Base-by-base conservation (phyloP, 345 rosid species). In the Brassica nigra region DNA sequence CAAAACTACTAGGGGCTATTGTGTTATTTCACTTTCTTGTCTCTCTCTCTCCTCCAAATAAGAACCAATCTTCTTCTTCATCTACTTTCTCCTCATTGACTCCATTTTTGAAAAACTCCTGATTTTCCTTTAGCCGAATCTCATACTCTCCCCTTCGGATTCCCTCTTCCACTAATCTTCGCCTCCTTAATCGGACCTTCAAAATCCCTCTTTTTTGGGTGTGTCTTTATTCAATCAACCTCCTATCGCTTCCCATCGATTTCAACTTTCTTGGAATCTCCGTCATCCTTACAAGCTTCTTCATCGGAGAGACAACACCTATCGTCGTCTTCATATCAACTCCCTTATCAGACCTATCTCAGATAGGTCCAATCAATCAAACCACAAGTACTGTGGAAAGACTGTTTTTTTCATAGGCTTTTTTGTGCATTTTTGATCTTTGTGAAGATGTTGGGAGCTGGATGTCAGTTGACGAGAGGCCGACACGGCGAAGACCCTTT, bases 401-500 rank as follows among this genome's bases (percentile, higher is more conserved):
- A 42, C 30, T 66, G 39, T 66, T 30, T 79, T 67, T 23, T 23
- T 23, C 27, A 23, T 23, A 23, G 27, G 14, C 44, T 42, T 28
- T 55, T 23, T 15, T 14, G 10, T 36, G 27, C 12, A n/a, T 34
- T 23, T 23, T 23, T 23, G 27, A 23, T 23, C 27, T 23, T 23
- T 23, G 27, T 23, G 27, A 23, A 23, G 37, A 90, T 90, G 92
- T 81, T 85, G 33, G 87, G 91, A 14, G 31, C 87, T 3, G 91
- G 89, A 70, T 78, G 86, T 83, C 85, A 84, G 83, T 84, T 86
- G 34, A 78, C 76, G 68, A 47, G 89, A 23, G 82, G 81, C 0
- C 77, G 78, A 23, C 74, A 84, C 12, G 89, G 74, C n/a, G 90
- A 90, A 2, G 88, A 90, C 80, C 87, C 82, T 42, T 84, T 88